Conservation (phyloP, 192 early-diverging fungal species). For the Backusella parvicylindrica region DNA sequence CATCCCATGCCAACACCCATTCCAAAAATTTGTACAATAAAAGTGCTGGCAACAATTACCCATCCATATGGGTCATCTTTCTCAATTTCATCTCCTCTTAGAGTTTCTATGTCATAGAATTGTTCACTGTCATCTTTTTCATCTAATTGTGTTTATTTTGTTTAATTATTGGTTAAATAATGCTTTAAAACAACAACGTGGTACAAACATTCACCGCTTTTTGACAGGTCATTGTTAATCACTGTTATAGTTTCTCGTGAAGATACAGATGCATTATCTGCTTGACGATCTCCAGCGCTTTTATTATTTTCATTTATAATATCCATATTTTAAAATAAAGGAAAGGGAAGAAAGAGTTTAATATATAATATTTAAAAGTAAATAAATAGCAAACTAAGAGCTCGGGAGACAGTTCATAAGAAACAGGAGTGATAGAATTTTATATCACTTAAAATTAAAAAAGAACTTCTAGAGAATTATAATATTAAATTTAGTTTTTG, state of each 20-base stretch:
- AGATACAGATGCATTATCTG: background rate
- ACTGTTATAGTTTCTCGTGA: background rate
- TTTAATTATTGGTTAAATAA: background rate
- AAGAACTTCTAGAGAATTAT: background rate
- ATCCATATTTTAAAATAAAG: background rate
- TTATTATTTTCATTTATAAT: background rate
- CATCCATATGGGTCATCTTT: conserved; percentile 22
- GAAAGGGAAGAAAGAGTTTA: background rate
- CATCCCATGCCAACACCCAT: conserved; percentile 21
- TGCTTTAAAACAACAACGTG: background rate
- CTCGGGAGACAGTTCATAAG: background rate
- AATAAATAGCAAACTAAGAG: background rate
- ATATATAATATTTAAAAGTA: background rate
- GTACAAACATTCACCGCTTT: background rate
- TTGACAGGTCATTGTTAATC: background rate
- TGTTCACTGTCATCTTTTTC: background rate
- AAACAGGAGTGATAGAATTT: background rate
- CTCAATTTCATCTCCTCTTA: background rate
- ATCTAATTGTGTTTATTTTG: background rate
- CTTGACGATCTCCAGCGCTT: background rate
- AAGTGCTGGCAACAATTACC: conserved; percentile 17
- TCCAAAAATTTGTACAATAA: conserved; percentile 14
- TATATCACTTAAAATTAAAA: background rate
- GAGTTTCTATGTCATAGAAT: conserved; percentile 6
- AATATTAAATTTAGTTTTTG: background rate